Evolutionary conservation across 2,329 filamentous ascomycete genomes (phyloP).

Genomic region (Ceratocystis harringtonii): DNA sequence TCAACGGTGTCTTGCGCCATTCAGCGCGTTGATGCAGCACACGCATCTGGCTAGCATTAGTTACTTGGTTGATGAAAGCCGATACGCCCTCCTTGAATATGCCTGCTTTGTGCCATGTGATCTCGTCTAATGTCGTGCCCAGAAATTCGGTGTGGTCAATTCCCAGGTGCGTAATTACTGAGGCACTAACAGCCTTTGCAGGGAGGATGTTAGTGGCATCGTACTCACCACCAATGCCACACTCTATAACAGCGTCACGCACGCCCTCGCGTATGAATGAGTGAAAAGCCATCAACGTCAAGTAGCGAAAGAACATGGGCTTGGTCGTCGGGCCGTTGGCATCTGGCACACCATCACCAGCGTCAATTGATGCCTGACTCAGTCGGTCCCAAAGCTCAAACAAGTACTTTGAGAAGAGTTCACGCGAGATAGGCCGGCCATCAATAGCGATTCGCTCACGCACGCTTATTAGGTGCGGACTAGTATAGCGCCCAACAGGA

Average conservation of each 20-base stretch:
- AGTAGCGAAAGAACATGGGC: slow-evolving; percentile 81
- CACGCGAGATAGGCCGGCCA: slow-evolving; percentile 52
- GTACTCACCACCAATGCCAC: slow-evolving; percentile 85
- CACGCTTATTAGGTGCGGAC: slow-evolving; percentile 69
- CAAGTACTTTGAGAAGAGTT: slow-evolving; percentile 60
- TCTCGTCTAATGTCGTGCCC: slow-evolving; percentile 62
- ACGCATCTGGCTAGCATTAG: slow-evolving; percentile 24
- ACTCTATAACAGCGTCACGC: slow-evolving; percentile 70
- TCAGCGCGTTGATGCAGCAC: slow-evolving; percentile 45
- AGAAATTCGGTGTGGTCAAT: slow-evolving; percentile 76
- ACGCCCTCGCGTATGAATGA: slow-evolving; percentile 65
- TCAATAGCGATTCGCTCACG: slow-evolving; percentile 75
- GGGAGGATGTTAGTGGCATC: slow-evolving; percentile 79
- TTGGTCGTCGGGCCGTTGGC: slow-evolving; percentile 46
- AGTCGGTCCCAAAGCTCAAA: slow-evolving; percentile 67
- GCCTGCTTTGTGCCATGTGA: slow-evolving; percentile 83
- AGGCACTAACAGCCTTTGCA: slow-evolving; percentile 45
- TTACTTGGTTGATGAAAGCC: slow-evolving; percentile 25
- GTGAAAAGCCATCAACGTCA: slow-evolving; percentile 80
- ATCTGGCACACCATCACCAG: slow-evolving; percentile 27
- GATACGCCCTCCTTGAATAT: slow-evolving; percentile 54
- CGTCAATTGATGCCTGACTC: slow-evolving; percentile 26
- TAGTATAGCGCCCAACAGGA: slow-evolving; percentile 63
- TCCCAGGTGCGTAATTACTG: slow-evolving; percentile 64
- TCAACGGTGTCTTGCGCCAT: slow-evolving; percentile 36